A percentile compares a stretch with the other conserved stretches of the same genome.
Conservation (phyloP, 176 grass and related monocot genomes). For the Hyparrhenia diplandra region DNA sequence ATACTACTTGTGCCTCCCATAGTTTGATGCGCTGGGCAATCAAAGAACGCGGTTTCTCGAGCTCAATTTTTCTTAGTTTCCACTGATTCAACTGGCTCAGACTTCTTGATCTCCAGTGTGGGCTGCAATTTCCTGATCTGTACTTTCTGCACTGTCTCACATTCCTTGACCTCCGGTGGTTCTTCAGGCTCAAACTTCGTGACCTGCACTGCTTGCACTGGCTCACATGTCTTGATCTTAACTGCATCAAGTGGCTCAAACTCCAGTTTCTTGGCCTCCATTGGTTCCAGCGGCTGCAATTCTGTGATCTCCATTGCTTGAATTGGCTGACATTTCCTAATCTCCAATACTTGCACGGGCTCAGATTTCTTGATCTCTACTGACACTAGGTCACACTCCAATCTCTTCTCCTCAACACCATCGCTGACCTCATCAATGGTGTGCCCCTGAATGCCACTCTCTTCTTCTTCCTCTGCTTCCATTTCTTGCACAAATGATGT, state of each 20-base stretch:
- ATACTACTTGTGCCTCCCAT: slow-evolving; percentile 28
- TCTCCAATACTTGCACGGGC: not conserved
- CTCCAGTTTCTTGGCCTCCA: not conserved
- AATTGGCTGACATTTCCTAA: not conserved
- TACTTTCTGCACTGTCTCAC: not conserved
- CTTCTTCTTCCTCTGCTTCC: slow-evolving; percentile 9
- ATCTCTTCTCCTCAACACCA: slow-evolving; percentile 22
- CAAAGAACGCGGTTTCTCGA: not conserved
- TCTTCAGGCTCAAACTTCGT: not conserved
- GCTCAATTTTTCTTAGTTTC: not conserved
- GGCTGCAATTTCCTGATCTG: not conserved
- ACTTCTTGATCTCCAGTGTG: not conserved
- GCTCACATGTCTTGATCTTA: slow-evolving; percentile 15
- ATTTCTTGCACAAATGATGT: not conserved
- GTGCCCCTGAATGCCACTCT: not conserved
- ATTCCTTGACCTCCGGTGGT: too few species aligned
- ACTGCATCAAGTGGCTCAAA: not conserved
- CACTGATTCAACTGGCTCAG: not conserved
- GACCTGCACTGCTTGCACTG: not conserved
- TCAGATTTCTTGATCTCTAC: slow-evolving; percentile 31
- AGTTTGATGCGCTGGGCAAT: slow-evolving; percentile 28
- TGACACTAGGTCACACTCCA: slow-evolving; percentile 34
- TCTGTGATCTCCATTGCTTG: not conserved
- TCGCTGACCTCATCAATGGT: not conserved
- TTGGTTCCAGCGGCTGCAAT: not conserved